Evolutionary conservation across 345 rosid genomes (phyloP), one percentile per base, ranked within the genome.

Genomic region (Odontarrhena argentea): DNA sequence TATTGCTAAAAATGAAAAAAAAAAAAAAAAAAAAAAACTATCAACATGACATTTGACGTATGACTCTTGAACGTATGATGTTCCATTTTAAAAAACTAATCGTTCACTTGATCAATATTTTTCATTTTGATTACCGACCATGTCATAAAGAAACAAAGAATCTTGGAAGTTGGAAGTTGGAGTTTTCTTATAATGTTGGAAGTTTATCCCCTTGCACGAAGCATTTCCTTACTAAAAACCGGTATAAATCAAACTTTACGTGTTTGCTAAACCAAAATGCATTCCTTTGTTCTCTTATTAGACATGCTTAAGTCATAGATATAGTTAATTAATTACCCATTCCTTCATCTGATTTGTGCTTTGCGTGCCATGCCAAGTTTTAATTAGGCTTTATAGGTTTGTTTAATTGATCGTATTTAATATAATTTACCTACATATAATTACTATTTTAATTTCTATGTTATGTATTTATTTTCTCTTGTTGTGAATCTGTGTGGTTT

Each of bases 201-300:
- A 68, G 51, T 40, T 68, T 48, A 28, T 10, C 9, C 18, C 40
- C 24, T 9, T 30, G 65, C 15, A 37, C 49, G 34, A 68, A 68
- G 18, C 32, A 38, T 68, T 57, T 18, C 55, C 9, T 65, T 42
- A 13, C 53, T 41, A 38, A 57, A 68, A 36, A n/a, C 15, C n/a
- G 25, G 30, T 55, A 50, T 22, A 45, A 30, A 56, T 38, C 30
- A 38, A 67, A 25, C 71, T 67, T 67, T 45, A 55, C 63, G 71
- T 67, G 71, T 67, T 41, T 6, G 7, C 14, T n/a, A 67, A 67
- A 55, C 40, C 45, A 46, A 36, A 26, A 44, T 14, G 7, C 22
- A 8, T 42, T 48, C 41, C 7, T 44, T 7, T 11, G 14, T 44
- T n/a, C 7, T 11, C 3, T 13, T 45, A 46, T 46, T 13, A 46